Conservation (phyloP, 257 asterid genomes). For the Fraxinus excelsior region DNA sequence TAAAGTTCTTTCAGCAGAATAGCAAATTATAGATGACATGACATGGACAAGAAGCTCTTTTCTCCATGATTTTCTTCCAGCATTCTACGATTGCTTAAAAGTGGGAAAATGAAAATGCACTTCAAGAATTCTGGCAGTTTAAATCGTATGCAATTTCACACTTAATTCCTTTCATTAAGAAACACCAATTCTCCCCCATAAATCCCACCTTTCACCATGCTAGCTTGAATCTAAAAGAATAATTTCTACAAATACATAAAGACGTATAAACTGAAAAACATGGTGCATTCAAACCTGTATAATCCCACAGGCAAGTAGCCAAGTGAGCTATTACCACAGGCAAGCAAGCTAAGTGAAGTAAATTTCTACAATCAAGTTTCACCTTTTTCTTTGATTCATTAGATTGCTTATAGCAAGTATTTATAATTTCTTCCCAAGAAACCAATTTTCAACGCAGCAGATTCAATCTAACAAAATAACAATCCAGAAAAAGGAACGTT, state of each 20-base stretch:
- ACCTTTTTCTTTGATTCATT: background rate
- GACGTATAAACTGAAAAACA: background rate
- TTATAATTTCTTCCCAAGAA: background rate
- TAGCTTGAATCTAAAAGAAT: background rate
- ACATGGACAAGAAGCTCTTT: too few relatives aligned
- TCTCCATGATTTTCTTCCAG: background rate
- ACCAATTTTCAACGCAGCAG: background rate
- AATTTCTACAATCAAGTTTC: background rate
- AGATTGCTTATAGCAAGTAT: background rate
- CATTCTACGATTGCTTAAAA: slow-evolving; percentile 1
- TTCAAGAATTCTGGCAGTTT: too few relatives aligned
- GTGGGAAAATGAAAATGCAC: too few relatives aligned
- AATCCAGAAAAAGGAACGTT: background rate
- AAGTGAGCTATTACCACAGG: background rate
- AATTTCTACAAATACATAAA: background rate
- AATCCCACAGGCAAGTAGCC: background rate
- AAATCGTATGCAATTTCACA: too few relatives aligned
- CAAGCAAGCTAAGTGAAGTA: background rate
- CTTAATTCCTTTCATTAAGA: background rate
- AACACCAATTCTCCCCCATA: background rate
- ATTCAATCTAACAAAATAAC: background rate
- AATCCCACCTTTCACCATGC: background rate
- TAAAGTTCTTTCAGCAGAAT: background rate
- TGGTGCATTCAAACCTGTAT: background rate
- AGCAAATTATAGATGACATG: too few relatives aligned